phyloP scores from a whole-genome alignment of 2,329 filamentous ascomycete species.

The Fusarium virguliforme region DNA sequence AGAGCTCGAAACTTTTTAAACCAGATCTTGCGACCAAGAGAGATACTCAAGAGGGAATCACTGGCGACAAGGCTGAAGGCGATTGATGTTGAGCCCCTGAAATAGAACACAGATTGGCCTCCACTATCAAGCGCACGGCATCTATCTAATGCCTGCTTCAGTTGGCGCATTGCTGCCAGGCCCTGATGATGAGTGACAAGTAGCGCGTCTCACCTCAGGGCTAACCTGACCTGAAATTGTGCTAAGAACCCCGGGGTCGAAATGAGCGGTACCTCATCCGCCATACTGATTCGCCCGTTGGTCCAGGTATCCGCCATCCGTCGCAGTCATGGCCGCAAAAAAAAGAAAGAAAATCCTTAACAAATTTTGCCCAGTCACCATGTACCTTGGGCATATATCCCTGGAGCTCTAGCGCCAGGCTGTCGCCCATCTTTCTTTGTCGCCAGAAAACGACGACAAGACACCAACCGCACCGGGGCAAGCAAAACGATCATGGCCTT shows the following conservation, averaged over 20 bases:
- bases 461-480: slow-evolving; percentile 42
- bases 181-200: slow-evolving; percentile 35
- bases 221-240: slow-evolving; percentile 37
- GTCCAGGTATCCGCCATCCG: slow-evolving; percentile 21
- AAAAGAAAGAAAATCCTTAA: slow-evolving; percentile 31
- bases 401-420: slow-evolving; percentile 46
- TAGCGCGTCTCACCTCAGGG: slow-evolving; percentile 41
- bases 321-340: slow-evolving; percentile 21
- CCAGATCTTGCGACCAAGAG: slow-evolving; percentile 2
- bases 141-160: slow-evolving; percentile 21
- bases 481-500: slow-evolving; percentile 37
- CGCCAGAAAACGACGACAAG: slow-evolving; percentile 47
- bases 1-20: slow-evolving; percentile 11
- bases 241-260: slow-evolving; percentile 27
- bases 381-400: slow-evolving; percentile 39
- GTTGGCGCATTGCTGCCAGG: slow-evolving; percentile 21
- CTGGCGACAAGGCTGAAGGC: slow-evolving; percentile 33
- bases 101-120: slow-evolving; percentile 26
- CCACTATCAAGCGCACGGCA: slow-evolving; percentile 19
- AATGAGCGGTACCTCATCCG: slow-evolving; percentile 29
- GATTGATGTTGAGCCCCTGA: slow-evolving; percentile 28
- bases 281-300: slow-evolving; percentile 5
- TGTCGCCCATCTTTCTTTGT: slow-evolving; percentile 47
- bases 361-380: slow-evolving; percentile 38
- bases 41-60: neutral